Percentiles rank a stretch among this genome's conserved stretches.
phyloP scores from a whole-genome alignment of 305 asterid genomes.

The Withania somnifera region DNA sequence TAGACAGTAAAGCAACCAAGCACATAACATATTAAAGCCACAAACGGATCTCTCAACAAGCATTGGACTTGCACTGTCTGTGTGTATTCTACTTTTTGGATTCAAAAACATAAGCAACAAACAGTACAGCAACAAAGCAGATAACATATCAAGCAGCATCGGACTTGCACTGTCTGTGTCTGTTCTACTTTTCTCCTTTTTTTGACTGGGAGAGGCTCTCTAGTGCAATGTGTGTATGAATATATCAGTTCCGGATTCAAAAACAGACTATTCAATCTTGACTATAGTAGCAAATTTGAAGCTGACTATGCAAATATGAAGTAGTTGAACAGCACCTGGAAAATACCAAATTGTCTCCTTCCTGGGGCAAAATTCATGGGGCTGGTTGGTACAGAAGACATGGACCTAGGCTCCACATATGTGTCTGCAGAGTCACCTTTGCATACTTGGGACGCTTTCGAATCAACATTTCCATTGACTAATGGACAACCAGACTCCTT shows the following conservation, averaged over 20 bases:
- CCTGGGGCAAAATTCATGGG: slow-evolving; percentile 25
- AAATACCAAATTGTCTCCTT: slow-evolving; percentile 10
- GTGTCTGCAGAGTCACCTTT: background rate
- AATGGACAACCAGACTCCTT: slow-evolving; percentile 20
- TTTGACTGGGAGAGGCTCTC: background rate
- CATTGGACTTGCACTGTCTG: background rate
- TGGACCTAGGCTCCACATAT: slow-evolving; percentile 25
- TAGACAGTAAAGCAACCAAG: background rate
- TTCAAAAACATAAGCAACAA: too few species aligned
- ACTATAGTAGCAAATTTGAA: background rate
- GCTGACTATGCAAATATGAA: slow-evolving; percentile 1
- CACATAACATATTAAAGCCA: background rate
- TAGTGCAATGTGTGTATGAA: background rate
- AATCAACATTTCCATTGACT: slow-evolving; percentile 25
- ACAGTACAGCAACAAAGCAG: too few species aligned
- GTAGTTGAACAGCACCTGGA: slow-evolving; percentile 35
- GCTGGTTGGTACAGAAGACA: slow-evolving; percentile 20
- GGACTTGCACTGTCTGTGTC: background rate
- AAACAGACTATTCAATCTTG: background rate
- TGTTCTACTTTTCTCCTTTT: background rate
- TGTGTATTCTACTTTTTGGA: background rate
- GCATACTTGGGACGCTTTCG: slow-evolving; percentile 15
- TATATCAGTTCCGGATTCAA: background rate
- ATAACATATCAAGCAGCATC: background rate
- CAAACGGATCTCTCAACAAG: background rate